A percentile compares a stretch with the other conserved stretches of the same genome.
phyloP scores from a whole-genome alignment of 441 rosid genomes.

The Theobroma grandiflorum region DNA sequence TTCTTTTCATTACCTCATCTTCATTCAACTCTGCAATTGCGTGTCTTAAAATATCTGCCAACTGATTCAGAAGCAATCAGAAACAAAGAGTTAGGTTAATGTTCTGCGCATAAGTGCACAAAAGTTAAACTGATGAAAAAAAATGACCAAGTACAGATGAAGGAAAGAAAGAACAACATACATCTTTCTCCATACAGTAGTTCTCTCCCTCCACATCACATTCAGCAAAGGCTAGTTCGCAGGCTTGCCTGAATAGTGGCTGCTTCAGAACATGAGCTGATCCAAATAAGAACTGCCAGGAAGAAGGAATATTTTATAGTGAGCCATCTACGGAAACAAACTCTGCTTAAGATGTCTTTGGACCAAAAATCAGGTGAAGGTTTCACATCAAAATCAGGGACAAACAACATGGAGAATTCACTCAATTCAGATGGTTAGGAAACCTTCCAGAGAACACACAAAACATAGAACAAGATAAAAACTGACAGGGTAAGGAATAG shows the following conservation, averaged over 20 bases:
- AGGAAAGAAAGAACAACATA: conserved; percentile 35
- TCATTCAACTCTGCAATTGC: conserved; percentile 59
- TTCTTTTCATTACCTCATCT: conserved; percentile 54
- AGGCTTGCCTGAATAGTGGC: conserved; percentile 68
- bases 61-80: conserved; percentile 50
- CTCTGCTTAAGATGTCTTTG: not conserved
- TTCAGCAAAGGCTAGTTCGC: conserved; percentile 67
- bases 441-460: not conserved
- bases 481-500: not conserved
- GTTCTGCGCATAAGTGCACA: conserved; percentile 1
- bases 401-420: not conserved
- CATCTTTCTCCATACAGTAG: conserved; percentile 65
- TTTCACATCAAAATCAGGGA: conserved; percentile 1
- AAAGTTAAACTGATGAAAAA: conserved; percentile 16
- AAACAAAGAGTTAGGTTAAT: conserved; percentile 19
- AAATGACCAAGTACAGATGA: conserved; percentile 13
- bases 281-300: conserved; percentile 79
- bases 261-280: conserved; percentile 76
- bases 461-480: conserved; percentile 15
- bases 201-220: conserved; percentile 57
- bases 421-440: not conserved
- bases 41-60: conserved; percentile 62
- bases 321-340: conserved; percentile 10
- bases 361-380: conserved; percentile 10
- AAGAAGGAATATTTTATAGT: conserved; percentile 19